Conservation (phyloP, 805 yeast genomes). For the Cyberlindnera galapagoensis region DNA sequence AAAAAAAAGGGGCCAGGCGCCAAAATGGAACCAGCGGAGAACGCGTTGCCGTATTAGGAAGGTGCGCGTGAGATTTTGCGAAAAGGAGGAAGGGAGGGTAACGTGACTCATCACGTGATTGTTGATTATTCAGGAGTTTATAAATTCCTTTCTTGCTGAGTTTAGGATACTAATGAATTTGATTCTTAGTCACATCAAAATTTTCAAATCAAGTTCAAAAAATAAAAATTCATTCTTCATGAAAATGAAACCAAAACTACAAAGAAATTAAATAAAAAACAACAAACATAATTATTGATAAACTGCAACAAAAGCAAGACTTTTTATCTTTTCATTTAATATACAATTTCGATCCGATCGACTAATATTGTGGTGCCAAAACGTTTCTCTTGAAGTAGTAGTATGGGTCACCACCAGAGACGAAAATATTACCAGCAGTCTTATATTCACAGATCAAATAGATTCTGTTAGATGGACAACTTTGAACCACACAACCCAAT, state of each 20-base stretch:
- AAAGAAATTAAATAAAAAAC: not conserved
- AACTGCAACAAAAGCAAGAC: too few relatives aligned
- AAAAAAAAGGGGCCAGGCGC: slow-evolving; percentile 6
- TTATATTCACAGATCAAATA: slow-evolving; percentile 69
- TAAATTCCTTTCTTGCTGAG: too few relatives aligned
- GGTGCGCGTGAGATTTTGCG: too few relatives aligned
- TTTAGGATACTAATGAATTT: too few relatives aligned
- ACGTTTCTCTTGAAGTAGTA: slow-evolving; percentile 39
- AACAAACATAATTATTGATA: too few relatives aligned
- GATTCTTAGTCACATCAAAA: not conserved
- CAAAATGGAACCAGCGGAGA: slow-evolving; percentile 8
- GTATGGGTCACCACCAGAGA: slow-evolving; percentile 27
- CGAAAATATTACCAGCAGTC: slow-evolving; percentile 43
- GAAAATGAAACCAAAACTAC: not conserved
- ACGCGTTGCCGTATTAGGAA: not conserved
- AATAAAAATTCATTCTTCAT: not conserved
- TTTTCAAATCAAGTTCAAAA: not conserved
- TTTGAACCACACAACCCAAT: slow-evolving; percentile 52
- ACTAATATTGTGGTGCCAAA: slow-evolving; percentile 24
- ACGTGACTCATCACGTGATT: too few relatives aligned
- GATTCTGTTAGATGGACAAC: slow-evolving; percentile 28
- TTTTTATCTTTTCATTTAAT: too few relatives aligned
- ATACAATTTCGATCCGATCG: not conserved
- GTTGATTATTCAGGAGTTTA: too few relatives aligned
- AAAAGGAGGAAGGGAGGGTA: too few relatives aligned